Conservation (phyloP, 2,329 filamentous ascomycete species). For the Phyllosticta citribraziliensis region DNA sequence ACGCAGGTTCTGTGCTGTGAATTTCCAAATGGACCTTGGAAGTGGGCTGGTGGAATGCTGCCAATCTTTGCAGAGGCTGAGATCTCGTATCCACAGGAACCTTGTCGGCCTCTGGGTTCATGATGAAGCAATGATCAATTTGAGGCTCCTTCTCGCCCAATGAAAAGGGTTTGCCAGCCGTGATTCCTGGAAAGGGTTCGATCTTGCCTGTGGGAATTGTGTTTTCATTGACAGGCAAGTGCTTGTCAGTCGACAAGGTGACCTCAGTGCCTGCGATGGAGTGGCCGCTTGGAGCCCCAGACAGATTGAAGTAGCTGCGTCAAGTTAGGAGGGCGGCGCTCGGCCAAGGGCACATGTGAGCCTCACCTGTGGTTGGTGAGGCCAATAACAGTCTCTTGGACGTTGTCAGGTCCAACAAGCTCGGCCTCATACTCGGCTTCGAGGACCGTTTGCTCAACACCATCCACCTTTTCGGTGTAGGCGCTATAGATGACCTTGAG, state of each 20-base stretch:
- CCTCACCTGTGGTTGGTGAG: slow-evolving; percentile 88
- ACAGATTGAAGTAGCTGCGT: slow-evolving; percentile 59
- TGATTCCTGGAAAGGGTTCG: slow-evolving; percentile 53
- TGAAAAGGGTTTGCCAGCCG: slow-evolving; percentile 57
- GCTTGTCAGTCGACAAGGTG: slow-evolving; percentile 48
- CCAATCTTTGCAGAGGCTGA: slow-evolving; percentile 54
- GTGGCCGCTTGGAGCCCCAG: slow-evolving; percentile 37
- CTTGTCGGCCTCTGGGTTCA: slow-evolving; percentile 45
- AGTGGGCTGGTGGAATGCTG: slow-evolving; percentile 62
- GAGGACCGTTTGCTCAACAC: slow-evolving; percentile 59
- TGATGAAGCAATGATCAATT: slow-evolving; percentile 85
- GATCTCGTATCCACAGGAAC: slow-evolving; percentile 43
- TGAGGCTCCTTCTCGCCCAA: slow-evolving; percentile 62
- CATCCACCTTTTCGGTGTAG: slow-evolving; percentile 53
- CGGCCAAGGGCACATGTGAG: neutral
- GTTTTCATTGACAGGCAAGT: slow-evolving; percentile 63
- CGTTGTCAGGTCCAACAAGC: slow-evolving; percentile 57
- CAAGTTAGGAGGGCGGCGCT: neutral
- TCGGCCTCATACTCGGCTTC: slow-evolving; percentile 85
- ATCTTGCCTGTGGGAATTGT: slow-evolving; percentile 67
- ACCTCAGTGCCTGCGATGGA: slow-evolving; percentile 55
- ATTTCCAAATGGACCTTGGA: slow-evolving; percentile 77
- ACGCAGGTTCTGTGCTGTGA: slow-evolving; percentile 83
- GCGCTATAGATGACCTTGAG: slow-evolving; percentile 69
- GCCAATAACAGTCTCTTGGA: slow-evolving; percentile 83